phyloP scores from a whole-genome alignment of 106 monocot species.

The Posidonia australis region DNA sequence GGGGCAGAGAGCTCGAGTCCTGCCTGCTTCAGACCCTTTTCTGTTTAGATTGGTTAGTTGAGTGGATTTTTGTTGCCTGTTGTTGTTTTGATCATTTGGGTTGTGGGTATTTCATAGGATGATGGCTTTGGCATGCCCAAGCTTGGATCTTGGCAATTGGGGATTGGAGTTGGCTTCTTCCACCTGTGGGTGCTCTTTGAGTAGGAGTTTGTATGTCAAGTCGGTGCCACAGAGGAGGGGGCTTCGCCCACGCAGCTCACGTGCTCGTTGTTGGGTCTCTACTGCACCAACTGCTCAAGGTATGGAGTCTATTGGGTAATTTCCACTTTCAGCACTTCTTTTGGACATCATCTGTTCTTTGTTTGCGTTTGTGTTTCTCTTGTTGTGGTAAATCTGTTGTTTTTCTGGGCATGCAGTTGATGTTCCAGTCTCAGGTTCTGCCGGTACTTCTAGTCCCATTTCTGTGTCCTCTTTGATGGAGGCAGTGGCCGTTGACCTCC shows the following conservation, averaged over 20 bases:
- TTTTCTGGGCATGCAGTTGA: constrained; percentile 16
- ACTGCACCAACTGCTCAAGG: constrained; percentile 20
- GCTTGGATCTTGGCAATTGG: constrained; percentile 35
- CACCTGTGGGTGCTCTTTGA: constrained; percentile 19
- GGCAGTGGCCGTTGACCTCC: constrained; percentile 48
- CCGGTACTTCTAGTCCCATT: constrained; percentile 11
- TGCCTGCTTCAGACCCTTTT: too few relatives aligned
- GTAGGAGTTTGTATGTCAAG: constrained; percentile 12
- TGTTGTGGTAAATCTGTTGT: neutral
- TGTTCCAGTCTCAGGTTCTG: neutral
- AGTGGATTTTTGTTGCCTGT: neutral
- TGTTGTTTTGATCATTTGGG: neutral
- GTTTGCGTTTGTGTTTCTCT: neutral
- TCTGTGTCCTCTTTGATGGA: constrained; percentile 49
- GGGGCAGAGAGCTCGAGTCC: too few relatives aligned
- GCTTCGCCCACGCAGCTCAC: constrained; percentile 14
- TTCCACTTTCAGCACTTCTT: neutral
- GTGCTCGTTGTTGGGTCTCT: constrained; percentile 55
- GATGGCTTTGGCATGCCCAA: constrained; percentile 39
- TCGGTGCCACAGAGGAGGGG: constrained; percentile 1
- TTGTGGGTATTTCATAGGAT: constrained; percentile 1
- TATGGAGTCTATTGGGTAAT: neutral
- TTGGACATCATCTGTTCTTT: neutral
- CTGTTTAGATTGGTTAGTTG: neutral
- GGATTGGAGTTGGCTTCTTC: constrained; percentile 23